Evolutionary conservation across 148 eudicot genomes (phyloP).

Genomic region (Chenopodium quinoa): DNA sequence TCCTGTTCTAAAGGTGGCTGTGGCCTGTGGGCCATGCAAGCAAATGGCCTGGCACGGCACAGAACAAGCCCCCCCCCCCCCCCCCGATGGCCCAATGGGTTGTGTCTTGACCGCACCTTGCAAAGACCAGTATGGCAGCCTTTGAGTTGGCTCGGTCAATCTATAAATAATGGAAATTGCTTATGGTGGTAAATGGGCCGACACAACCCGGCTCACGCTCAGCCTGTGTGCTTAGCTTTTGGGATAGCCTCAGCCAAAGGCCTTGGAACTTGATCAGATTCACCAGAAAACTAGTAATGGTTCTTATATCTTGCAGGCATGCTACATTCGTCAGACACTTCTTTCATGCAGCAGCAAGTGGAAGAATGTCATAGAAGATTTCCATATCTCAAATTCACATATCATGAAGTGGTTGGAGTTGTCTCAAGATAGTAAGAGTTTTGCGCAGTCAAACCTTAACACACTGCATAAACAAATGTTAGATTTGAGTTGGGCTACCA

Average conservation of each 20-base stretch:
- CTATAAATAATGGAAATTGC: background rate
- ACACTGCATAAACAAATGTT: slow-evolving; percentile 42
- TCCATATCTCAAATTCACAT: slow-evolving; percentile 26
- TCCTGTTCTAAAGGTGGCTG: background rate
- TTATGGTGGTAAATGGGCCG: background rate
- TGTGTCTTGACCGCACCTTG: background rate
- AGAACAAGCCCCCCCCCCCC: background rate
- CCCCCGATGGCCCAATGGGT: background rate
- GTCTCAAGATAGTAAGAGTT: slow-evolving; percentile 40
- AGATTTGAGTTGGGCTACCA: slow-evolving; percentile 57
- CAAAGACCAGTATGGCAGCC: background rate
- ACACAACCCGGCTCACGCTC: background rate
- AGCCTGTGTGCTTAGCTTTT: background rate
- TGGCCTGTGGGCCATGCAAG: background rate
- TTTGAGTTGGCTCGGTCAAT: background rate
- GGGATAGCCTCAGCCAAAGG: background rate
- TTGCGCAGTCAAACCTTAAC: slow-evolving; percentile 32
- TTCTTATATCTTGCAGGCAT: slow-evolving; percentile 50
- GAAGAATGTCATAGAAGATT: slow-evolving; percentile 32
- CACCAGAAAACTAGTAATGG: background rate
- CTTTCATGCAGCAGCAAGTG: slow-evolving; percentile 25
- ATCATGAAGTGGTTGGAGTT: slow-evolving; percentile 45
- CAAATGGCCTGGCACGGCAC: background rate
- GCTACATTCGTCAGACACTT: slow-evolving; percentile 55
- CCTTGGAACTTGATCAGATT: background rate